Evolutionary conservation across 192 early-diverging fungal species (phyloP), one percentile per base, ranked within the genome.

Genomic region (Coemansia sp.): DNA sequence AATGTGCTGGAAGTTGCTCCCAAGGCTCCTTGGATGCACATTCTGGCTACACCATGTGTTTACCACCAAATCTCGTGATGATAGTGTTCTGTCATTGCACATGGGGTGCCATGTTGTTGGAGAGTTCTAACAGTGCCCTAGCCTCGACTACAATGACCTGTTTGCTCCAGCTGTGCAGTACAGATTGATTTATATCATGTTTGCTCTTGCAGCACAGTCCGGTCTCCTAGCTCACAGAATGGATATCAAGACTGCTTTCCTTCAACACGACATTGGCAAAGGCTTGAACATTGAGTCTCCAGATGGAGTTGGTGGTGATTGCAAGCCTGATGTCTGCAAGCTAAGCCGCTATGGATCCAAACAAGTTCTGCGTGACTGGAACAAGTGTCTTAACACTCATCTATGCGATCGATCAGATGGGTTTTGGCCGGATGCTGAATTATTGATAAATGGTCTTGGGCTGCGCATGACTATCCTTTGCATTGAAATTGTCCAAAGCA

Each of bases 321-420:
- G 29, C 1, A 56, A 57, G 26, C n/a, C 52, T 13, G 26, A 57
- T 1, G 39, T 45, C 5, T 57, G 53, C 53, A 57, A 31, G 33
- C 39, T 57, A 25, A 37, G 12, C 7, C 25, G 53, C 12, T 57
- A 65, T 56, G 63, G 63, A 13, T 23, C 43, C 9, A 65, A 65
- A 40, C 63, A 65, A 25, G 52, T 39, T 7, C 53, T 37, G 23
- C 39, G 40, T 25, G 53, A 25, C 5, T 65, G 51, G 39, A 65
- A 65, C 40, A 29, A 42, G 7, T 2, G 53, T 7, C 39, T 65
- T 2, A 43, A 45, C 4, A 18, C 26, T 1, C 26, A n/a, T n/a
- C 35, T 57, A 10, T 56, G 39, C 28, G 15, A 39, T 53, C 3
- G 16, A 39, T 53, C 3, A 9, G 20, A 57, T 57, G 51, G 53